phyloP scores from a whole-genome alignment of 2,329 filamentous ascomycete genomes.

The Rhytidhysteron rufulum region DNA sequence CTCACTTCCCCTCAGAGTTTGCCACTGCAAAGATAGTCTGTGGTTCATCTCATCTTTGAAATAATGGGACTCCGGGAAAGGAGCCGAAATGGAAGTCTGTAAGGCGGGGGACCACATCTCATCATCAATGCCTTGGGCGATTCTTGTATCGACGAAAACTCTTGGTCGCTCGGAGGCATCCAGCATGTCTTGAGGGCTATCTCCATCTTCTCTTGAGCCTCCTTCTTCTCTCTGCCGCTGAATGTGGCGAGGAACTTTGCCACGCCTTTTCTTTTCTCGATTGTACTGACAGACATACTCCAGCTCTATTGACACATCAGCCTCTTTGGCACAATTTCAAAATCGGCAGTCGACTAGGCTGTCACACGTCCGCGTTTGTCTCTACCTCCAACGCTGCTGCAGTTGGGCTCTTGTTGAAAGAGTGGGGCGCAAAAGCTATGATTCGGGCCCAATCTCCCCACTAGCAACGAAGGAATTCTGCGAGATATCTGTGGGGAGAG shows the following conservation, averaged over 20 bases:
- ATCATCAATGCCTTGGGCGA: conserved; percentile 32
- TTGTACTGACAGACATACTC: conserved; percentile 87
- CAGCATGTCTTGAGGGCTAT: conserved; percentile 23
- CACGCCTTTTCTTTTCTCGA: conserved; percentile 87
- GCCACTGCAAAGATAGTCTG: conserved; percentile 24
- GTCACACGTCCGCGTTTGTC: too few species aligned
- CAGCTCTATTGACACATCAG: conserved; percentile 59
- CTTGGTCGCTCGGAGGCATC: conserved; percentile 20
- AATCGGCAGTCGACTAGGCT: too few species aligned
- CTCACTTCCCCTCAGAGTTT: conserved; percentile 25
- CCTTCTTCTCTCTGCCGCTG: conserved; percentile 36
- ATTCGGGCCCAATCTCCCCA: too few species aligned
- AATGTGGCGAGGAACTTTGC: conserved; percentile 43
- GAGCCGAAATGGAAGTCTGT: conserved; percentile 26
- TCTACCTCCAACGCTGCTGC: too few species aligned
- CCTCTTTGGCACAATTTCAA: too few species aligned
- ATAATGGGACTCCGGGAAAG: conserved; percentile 23
- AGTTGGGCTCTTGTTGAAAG: too few species aligned
- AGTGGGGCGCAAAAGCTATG: too few species aligned
- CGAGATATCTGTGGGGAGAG: too few species aligned
- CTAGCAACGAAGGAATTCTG: too few species aligned
- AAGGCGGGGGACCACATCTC: conserved; percentile 34
- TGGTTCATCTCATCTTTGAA: conserved; percentile 23
- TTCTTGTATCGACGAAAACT: conserved; percentile 22
- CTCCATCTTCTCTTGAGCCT: conserved; percentile 17